A percentile compares a stretch with the other conserved stretches of the same genome.
Evolutionary conservation across 2,329 filamentous ascomycete species (phyloP).

Genomic region (Amauroascus verrucosus): DNA sequence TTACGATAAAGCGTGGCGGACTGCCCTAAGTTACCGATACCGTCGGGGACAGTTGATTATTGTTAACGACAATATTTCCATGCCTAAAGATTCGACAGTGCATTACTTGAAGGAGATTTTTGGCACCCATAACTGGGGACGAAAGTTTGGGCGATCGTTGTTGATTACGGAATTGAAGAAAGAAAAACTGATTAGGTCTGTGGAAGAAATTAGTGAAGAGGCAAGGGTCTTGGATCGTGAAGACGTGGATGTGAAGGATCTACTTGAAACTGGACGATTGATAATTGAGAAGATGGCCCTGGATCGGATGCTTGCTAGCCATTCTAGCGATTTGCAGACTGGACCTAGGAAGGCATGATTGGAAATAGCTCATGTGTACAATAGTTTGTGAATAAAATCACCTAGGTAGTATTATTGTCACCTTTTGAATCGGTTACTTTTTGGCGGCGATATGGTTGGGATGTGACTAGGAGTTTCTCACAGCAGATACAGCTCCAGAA

Average conservation of each 20-base stretch:
- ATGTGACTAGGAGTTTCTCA: neutral
- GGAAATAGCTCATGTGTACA: conserved; percentile 10
- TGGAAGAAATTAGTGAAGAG: conserved; percentile 54
- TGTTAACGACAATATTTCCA: conserved; percentile 64
- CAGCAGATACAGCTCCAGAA: neutral
- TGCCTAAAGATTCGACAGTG: conserved; percentile 44
- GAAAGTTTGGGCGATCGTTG: conserved; percentile 57
- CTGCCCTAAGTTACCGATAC: conserved; percentile 85
- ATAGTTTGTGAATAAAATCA: conserved; percentile 15
- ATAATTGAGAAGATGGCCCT: conserved; percentile 78
- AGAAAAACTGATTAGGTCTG: conserved; percentile 54
- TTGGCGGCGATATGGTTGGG: neutral
- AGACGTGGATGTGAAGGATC: conserved; percentile 93
- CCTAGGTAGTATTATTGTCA: neutral
- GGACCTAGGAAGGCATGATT: conserved; percentile 29
- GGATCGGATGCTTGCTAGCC: conserved; percentile 59
- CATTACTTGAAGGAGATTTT: conserved; percentile 60
- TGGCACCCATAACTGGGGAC: conserved; percentile 58
- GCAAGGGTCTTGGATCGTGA: conserved; percentile 58
- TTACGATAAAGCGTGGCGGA: conserved; percentile 93
- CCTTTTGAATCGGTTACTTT: neutral
- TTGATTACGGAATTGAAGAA: conserved; percentile 58
- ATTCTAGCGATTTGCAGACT: conserved; percentile 40
- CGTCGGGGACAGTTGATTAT: conserved; percentile 76
- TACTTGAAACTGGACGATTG: conserved; percentile 73